Evolutionary conservation across 2,329 filamentous ascomycete genomes (phyloP).

Genomic region (Orbilia quercus): DNA sequence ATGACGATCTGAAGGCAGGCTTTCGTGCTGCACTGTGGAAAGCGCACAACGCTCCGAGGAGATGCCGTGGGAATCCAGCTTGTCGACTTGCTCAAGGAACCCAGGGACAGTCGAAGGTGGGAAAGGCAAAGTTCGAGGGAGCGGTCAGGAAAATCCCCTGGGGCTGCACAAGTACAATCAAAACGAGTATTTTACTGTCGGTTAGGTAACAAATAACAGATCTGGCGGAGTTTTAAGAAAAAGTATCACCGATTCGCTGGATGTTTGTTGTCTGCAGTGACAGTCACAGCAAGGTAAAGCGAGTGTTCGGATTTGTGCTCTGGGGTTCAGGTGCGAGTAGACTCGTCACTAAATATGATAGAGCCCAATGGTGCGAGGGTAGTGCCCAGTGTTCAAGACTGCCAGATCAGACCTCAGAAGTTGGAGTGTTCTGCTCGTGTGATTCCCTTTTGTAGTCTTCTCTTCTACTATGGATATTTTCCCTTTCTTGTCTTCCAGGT

Average conservation of each 20-base stretch:
- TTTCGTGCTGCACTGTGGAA: conserved; percentile 51
- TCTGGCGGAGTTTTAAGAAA: conserved; percentile 5
- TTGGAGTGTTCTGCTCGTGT: conserved; percentile 19
- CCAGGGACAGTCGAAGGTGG: conserved; percentile 20
- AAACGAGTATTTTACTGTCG: conserved; percentile 14
- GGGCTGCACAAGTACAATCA: conserved; percentile 20
- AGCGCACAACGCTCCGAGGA: conserved; percentile 56
- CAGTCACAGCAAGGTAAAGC: conserved; percentile 23
- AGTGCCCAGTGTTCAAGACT: conserved; percentile 19
- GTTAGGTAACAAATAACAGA: conserved; percentile 22
- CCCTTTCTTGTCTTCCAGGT: background rate
- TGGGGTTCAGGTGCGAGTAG: conserved; percentile 34
- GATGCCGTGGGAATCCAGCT: conserved; percentile 56
- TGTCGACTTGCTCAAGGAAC: conserved; percentile 42
- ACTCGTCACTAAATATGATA: conserved; percentile 36
- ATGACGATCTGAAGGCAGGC: conserved; percentile 31
- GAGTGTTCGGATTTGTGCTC: conserved; percentile 38
- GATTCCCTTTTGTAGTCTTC: background rate
- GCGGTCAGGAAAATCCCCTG: conserved; percentile 22
- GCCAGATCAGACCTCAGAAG: background rate
- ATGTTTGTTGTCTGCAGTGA: conserved; percentile 21
- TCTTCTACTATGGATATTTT: background rate
- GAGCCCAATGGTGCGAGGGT: conserved; percentile 27
- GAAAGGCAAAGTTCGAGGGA: conserved; percentile 16
- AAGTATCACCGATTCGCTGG: conserved; percentile 24